phyloP scores from a whole-genome alignment of 192 early-diverging fungal species.

The Kickxella alabastrina region DNA sequence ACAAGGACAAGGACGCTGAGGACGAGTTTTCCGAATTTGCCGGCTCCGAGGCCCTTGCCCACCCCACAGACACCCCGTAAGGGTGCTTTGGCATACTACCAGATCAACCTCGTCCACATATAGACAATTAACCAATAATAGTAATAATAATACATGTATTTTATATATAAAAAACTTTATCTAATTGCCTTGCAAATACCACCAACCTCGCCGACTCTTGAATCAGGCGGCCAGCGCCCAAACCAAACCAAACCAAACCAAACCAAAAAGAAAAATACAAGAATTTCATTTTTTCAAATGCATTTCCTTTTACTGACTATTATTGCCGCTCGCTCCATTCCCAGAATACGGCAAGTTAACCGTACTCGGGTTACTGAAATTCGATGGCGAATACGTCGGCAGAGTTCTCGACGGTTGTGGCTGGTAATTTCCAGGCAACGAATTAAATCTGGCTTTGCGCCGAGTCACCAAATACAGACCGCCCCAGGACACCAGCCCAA shows the following conservation, averaged over 20 bases:
- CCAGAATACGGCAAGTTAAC: constrained; percentile 2
- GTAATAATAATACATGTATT: background rate
- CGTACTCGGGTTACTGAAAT: background rate
- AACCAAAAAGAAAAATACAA: too few species aligned
- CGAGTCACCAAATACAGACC: constrained; percentile 3
- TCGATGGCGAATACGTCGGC: background rate
- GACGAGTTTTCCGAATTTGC: constrained; percentile 19
- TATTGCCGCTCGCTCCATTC: too few species aligned
- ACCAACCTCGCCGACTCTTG: too few species aligned
- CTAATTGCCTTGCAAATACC: too few species aligned
- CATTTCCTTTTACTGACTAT: too few species aligned
- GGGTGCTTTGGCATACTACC: too few species aligned
- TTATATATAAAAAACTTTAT: background rate
- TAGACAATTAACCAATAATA: background rate
- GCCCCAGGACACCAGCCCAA: constrained; percentile 6
- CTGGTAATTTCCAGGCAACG: background rate
- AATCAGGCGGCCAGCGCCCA: too few species aligned
- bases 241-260: too few species aligned
- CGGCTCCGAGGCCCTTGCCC: background rate
- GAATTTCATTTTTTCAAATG: too few species aligned
- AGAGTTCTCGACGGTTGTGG: background rate
- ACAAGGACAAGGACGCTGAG: too few species aligned
- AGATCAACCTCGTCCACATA: too few species aligned
- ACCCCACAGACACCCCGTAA: too few species aligned
- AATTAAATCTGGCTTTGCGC: background rate